Evolutionary conservation across 192 early-diverging fungal genomes (phyloP), one percentile per base, ranked within the genome.

Genomic region (Linnemannia elongata): DNA sequence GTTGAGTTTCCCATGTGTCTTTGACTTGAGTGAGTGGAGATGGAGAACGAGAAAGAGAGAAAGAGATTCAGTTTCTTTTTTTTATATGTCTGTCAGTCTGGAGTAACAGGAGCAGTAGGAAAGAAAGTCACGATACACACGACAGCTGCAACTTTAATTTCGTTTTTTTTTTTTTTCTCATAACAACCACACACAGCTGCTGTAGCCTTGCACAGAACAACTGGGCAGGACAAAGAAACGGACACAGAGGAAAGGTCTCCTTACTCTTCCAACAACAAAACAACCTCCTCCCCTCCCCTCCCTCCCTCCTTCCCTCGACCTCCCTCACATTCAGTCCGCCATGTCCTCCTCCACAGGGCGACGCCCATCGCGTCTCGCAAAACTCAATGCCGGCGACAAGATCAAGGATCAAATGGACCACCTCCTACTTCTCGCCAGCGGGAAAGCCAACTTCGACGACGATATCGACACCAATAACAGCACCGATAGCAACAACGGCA

Each of bases 1-100:
- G 78, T 41, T 69, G 84, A 72, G 75, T 86, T 86, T 52, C 84
- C 84, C 84, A 86, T 86, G 83, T 86, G 83, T 52, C 52, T 68
- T 24, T 44, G n/a, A 18, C 18, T 17, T 9, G 35, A 55, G 36
- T 41, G 69, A 60, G 36, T 52, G 44, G 74, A 52, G 57, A 39
- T 60, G 75, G 38, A 69, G 60, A 76, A 17, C 66, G 66, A 69
- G 39, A 72, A 76, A 72, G 24, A 73, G 44, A 45, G n/a, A 15
- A 24, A 52, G 9, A 78, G 42, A 30, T 57, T 57, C n/a, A 27
- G n/a, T 35, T 45, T 30, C 8, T 47, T 35, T 24, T 24, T 24
- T 33, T 24, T 75, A 13, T 49, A n/a, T n/a, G n/a, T n/a, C n/a
- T n/a, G 13, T 49, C 33, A 4, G 5, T 38, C 38, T 72, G n/a